These are phyloP conservation scores for Cytospora mali DNA, from an alignment of 2,329 filamentous ascomycete genomes.

Conservation along the genomic window DNA sequence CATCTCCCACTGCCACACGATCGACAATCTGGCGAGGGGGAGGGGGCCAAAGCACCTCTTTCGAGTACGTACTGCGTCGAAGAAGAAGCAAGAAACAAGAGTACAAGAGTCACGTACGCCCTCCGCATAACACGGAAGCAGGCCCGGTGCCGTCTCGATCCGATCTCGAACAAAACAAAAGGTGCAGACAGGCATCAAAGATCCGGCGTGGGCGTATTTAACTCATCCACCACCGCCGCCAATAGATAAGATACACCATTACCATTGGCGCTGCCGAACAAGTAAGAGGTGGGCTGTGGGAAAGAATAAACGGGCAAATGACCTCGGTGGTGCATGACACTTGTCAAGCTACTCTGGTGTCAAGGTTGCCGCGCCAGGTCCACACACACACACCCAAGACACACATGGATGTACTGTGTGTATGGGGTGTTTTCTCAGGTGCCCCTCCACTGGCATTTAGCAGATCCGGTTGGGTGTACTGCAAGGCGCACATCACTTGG, in stretches of 20 bases:
- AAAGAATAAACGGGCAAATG: conserved; percentile 8
- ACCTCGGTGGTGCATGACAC: conserved; percentile 15
- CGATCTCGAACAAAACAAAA: background rate
- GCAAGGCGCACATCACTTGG: conserved; percentile 17
- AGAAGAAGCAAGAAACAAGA: background rate
- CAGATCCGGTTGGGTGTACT: conserved; percentile 18
- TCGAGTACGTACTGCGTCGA: background rate
- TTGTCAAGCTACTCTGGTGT: conserved; percentile 6
- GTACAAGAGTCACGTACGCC: background rate
- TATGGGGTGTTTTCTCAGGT: background rate
- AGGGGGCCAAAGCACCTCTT: background rate
- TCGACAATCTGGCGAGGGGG: conserved; percentile 9
- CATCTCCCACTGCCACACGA: background rate
- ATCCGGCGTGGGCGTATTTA: background rate
- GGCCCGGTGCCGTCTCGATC: background rate
- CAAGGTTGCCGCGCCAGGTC: conserved; percentile 19
- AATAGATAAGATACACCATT: conserved; percentile 12
- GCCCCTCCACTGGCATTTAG: conserved; percentile 6
- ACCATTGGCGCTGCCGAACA: conserved; percentile 5
- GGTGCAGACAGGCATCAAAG: background rate
- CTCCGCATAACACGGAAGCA: background rate
- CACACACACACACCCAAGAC: conserved; percentile 18
- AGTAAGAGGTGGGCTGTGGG: background rate
- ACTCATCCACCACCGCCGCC: background rate
- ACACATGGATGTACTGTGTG: background rate